Conservation (phyloP, 2,329 filamentous ascomycete genomes). For the Zasmidium angulare region DNA sequence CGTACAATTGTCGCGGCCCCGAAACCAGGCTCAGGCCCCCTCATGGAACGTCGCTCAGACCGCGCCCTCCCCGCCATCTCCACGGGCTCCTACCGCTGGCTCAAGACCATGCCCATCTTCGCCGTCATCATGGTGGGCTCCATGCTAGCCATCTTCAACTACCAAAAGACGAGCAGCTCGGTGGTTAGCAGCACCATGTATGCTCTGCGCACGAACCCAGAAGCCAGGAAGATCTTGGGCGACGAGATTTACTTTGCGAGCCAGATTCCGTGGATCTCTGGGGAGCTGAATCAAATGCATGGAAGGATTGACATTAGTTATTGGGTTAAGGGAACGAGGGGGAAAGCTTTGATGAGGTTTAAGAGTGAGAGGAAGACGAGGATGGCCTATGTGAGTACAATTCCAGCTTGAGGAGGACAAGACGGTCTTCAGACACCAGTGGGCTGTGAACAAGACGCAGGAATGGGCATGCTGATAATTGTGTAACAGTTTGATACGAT, state of each 20-base stretch:
- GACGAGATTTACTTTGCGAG: slow-evolving; percentile 60
- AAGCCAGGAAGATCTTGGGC: slow-evolving; percentile 75
- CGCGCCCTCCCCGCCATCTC: slow-evolving; percentile 51
- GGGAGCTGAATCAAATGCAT: slow-evolving; percentile 88
- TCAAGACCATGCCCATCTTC: slow-evolving; percentile 78
- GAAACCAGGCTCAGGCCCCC: slow-evolving; percentile 49
- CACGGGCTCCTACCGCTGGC: slow-evolving; percentile 29
- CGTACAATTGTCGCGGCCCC: slow-evolving; percentile 53
- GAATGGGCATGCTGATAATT: slow-evolving; percentile 7
- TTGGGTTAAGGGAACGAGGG: slow-evolving; percentile 76
- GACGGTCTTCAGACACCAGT: too few species aligned
- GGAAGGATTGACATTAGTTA: slow-evolving; percentile 86
- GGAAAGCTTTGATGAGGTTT: slow-evolving; percentile 74
- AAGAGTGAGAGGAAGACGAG: slow-evolving; percentile 69
- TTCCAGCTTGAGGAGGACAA: too few species aligned
- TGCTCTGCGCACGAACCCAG: slow-evolving; percentile 76
- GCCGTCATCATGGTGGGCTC: slow-evolving; percentile 66
- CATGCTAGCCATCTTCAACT: slow-evolving; percentile 94
- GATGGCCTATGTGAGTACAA: slow-evolving; percentile 56
- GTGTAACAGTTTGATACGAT: slow-evolving; percentile 72
- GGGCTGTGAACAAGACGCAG: background rate
- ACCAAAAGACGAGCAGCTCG: slow-evolving; percentile 89
- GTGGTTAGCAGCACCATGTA: slow-evolving; percentile 84
- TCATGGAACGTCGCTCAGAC: slow-evolving; percentile 54
- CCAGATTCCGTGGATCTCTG: slow-evolving; percentile 50